These are phyloP conservation scores for Pholiota molesta DNA, from an alignment of 768 basidiomycete genomes.

Conservation along the genomic window DNA sequence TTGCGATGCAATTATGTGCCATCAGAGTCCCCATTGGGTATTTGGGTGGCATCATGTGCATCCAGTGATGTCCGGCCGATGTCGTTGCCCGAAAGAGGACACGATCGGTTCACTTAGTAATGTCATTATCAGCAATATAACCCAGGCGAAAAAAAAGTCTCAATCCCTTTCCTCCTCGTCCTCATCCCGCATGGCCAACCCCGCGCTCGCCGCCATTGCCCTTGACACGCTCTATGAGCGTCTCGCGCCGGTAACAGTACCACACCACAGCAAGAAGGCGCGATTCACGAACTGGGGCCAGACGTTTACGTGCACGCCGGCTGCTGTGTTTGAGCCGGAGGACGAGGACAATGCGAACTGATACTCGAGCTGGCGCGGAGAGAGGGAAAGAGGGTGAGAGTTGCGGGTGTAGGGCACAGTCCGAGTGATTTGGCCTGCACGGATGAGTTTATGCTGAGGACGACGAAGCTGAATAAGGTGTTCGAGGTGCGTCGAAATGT, in stretches of 20 bases:
- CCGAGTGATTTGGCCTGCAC: constrained; percentile 95
- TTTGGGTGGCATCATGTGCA: no score
- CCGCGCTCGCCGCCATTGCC: constrained; percentile 41
- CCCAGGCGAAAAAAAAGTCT: background rate
- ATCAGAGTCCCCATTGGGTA: no score
- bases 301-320: constrained; percentile 73
- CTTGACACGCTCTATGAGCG: constrained; percentile 51
- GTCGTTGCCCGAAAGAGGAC: no score
- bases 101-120: no score
- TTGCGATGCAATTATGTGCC: no score
- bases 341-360: constrained; percentile 68
- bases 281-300: constrained; percentile 86
- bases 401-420: constrained; percentile 89
- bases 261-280: constrained; percentile 33
- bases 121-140: background rate
- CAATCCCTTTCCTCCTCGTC: background rate
- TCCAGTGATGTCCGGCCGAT: background rate
- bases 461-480: constrained; percentile 69
- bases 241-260: constrained; percentile 58
- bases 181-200: constrained; percentile 20
- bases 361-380: constrained; percentile 82
- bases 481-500: constrained; percentile 64
- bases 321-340: constrained; percentile 76
- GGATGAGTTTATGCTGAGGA: constrained; percentile 81
- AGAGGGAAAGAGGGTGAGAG: constrained; percentile 72